Base-by-base conservation (phyloP, 306 rosid species). In the Quercus parvula region DNA sequence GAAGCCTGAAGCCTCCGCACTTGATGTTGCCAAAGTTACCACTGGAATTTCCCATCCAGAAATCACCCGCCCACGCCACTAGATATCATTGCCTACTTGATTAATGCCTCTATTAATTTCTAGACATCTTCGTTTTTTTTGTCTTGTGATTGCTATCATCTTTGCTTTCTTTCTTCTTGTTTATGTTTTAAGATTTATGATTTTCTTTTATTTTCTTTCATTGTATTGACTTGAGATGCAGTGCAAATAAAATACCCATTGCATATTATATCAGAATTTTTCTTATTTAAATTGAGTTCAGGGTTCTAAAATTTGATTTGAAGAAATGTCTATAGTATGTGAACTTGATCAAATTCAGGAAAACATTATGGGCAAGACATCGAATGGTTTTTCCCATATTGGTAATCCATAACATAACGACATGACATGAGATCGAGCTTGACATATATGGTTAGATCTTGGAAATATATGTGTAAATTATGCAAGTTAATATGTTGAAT, bases 1-100 rank as follows among this genome's bases (percentile, higher is more conserved):
- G 86, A 89, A 89, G 85, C 93, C 92, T 0, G 93, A 91, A 79
- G 93, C 96, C 44, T 85, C 94, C 9, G 91, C 93, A 2, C 13
- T 83, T 38, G 94, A 91, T 28, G 90, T 89, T 56, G 96, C 96
- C 6, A 90, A 84, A 89, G 92, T 88, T 71, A 52, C 85, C 46
- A 33, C 81, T 35, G 90, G 90, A 0, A 9, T 74, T 20, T 46
- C 86, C 10, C 20, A 20, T 71, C 88, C 93, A 0, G 86, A 84
- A 0, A 63, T 82, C 77, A 87, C 89, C 0, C 86, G 30, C 78
- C 88, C 88, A 4, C 79, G 33, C 44, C 70, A 68, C 17, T 85
- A 82, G 75, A 51, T 41, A 41, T 57, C 8, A 49, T 2, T 7
- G 31, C 30, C 4, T 3, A 24, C 69, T 41, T 41, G 46, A 41